A percentile compares a stretch with the other conserved stretches of the same genome.
Evolutionary conservation across 257 asterid species (phyloP).

Genomic region (Fraxinus anomala): DNA sequence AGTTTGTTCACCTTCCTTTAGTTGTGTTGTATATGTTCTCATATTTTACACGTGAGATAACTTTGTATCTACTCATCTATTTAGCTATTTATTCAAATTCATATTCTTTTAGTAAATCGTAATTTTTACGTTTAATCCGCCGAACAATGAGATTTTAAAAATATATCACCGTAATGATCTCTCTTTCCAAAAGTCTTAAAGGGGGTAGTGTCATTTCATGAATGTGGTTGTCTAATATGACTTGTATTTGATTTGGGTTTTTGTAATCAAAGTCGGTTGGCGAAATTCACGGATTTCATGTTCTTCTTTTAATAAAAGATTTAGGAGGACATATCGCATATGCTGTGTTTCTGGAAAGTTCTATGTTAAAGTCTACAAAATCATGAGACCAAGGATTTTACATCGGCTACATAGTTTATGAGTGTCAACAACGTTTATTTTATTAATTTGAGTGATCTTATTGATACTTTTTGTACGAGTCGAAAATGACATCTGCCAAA

Average conservation of each 20-base stretch:
- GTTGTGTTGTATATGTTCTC: background rate
- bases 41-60: background rate
- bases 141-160: background rate
- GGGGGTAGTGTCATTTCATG: slow-evolving; percentile 34
- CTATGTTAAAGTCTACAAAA: background rate
- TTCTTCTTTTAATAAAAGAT: slow-evolving; percentile 13
- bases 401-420: background rate
- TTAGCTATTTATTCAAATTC: background rate
- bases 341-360: background rate
- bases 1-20: too few species aligned
- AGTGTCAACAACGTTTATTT: background rate
- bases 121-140: background rate
- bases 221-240: slow-evolving; percentile 25
- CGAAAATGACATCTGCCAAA: slow-evolving; percentile 28
- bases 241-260: slow-evolving; percentile 1
- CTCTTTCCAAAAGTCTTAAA: slow-evolving; percentile 11
- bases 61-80: background rate
- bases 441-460: background rate
- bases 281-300: slow-evolving; percentile 39
- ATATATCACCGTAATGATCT: background rate
- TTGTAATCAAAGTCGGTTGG: slow-evolving; percentile 29
- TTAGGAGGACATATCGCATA: background rate
- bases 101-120: background rate
- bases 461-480: background rate
- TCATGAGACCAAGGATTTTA: background rate